Evolutionary conservation across 108 stramenopile species (phyloP), one percentile per base, ranked within the genome.

Genomic region (Skeletonema marinoi): DNA sequence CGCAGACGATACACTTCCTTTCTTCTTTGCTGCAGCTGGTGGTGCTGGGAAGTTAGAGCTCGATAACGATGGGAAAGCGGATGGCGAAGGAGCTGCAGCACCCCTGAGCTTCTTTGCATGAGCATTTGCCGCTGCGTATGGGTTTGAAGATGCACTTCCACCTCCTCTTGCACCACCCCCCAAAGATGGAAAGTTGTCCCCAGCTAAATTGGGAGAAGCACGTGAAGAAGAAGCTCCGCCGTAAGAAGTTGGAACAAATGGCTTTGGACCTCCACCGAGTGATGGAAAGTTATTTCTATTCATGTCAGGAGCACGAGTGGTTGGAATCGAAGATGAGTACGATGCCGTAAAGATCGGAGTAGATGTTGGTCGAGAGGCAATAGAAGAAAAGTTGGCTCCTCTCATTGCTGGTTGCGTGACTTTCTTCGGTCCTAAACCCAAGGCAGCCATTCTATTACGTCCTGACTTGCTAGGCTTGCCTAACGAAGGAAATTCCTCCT

Each of bases 251-350:
- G 87, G 82, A 32, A 78, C 74, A 59, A 86, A 86, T 3, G 54
- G 67, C 44, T 60, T 60, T 13, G 80, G 51, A 16, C 44, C 50
- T 14, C 71, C 65, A 17, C 76, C 71, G 9, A 91, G 71, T 4
- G 88, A 78, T 30, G 92, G 90, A 75, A 90, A 89, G 39, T 90
- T 85, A 31, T 88, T 78, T 10, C 66, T 61, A 42, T 56, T 56
- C 46, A 80, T 69, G 25, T 73, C 72, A 32, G 79, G 73, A 30
- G 79, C 71, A 10, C 66, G 60, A 19, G 61, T 21, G 13, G 50
- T 42, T 46, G 80, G 71, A 41, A 72, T 80, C 68, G 73, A 80
- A 12, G 77, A 77, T 6, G 77, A 46, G 70, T 70, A 68, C 35
- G 69, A 63, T 14, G 66, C 69, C 29, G 69, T 70, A 25, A 73